Conservation (phyloP, 768 basidiomycete genomes). For the Neoboletus subvelutipes region DNA sequence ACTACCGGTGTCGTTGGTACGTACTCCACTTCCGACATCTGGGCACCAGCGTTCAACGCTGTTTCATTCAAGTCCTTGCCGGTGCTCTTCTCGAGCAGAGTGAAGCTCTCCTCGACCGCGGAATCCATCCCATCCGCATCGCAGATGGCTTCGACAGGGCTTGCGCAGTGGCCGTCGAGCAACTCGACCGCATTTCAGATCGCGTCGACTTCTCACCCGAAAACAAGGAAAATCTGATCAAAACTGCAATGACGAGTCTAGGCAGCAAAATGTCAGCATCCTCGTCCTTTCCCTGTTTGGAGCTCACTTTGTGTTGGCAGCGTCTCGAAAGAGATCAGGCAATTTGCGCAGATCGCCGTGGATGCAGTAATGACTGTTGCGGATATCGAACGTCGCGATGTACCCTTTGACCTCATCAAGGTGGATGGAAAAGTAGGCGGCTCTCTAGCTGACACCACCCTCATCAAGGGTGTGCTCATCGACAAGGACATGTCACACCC, state of each 20-base stretch:
- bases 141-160: conserved; percentile 98
- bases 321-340: conserved; percentile 93
- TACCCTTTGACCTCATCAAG: conserved; percentile 97
- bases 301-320: conserved; percentile 41
- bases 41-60: conserved; percentile 2
- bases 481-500: conserved; percentile 99
- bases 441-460: conserved; percentile 88
- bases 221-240: conserved; percentile 85
- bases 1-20: conserved; percentile 98
- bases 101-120: conserved; percentile 95
- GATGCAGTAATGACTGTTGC: conserved; percentile 96
- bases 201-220: conserved; percentile 78
- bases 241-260: conserved; percentile 93
- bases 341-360: conserved; percentile 97
- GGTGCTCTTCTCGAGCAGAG: conserved; percentile 95
- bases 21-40: conserved; percentile 34
- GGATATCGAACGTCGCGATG: conserved; percentile 91
- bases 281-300: neutral
- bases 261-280: conserved; percentile 89
- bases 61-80: conserved; percentile 73
- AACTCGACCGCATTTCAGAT: conserved; percentile 91
- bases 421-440: conserved; percentile 99
- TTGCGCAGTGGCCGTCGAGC: conserved; percentile 84
- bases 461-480: conserved; percentile 96
- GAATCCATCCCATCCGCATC: conserved; percentile 97